phyloP scores from a whole-genome alignment of 208 protist genomes.

The Trypanosoma cruzi region DNA sequence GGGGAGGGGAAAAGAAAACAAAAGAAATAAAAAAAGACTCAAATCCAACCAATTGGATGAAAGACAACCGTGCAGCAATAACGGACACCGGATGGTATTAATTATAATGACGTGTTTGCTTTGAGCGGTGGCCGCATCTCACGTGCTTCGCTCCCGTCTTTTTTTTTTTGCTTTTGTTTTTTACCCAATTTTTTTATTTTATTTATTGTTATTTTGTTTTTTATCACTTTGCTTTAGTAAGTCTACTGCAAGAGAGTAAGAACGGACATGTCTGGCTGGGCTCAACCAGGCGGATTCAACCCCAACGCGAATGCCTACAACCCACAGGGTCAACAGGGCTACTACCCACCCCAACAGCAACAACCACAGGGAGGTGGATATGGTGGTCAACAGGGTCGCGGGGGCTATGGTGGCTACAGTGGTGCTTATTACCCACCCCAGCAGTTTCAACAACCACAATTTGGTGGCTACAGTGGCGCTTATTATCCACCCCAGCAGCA shows the following conservation, averaged over 20 bases:
- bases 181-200: no score
- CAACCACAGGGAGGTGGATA: slow-evolving; percentile 33
- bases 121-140: background rate
- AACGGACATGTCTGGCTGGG: slow-evolving; percentile 61
- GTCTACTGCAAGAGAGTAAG: background rate
- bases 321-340: slow-evolving; percentile 15
- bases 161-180: no score
- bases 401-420: slow-evolving; percentile 19
- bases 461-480: slow-evolving; percentile 23
- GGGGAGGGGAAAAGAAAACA: no score
- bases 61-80: no score
- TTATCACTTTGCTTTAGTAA: background rate
- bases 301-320: slow-evolving; percentile 30
- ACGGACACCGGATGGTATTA: no score
- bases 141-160: background rate
- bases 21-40: no score
- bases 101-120: background rate
- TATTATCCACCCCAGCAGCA: slow-evolving; percentile 31
- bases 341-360: slow-evolving; percentile 25
- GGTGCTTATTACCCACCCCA: slow-evolving; percentile 35
- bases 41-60: no score
- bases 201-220: background rate
- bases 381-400: slow-evolving; percentile 19
- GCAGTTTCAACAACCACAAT: slow-evolving; percentile 15
- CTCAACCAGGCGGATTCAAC: slow-evolving; percentile 62